A percentile compares a stretch with the other conserved stretches of the same genome.
Conservation (phyloP, 257 asterid genomes). For the Solanum bulbocastanum region DNA sequence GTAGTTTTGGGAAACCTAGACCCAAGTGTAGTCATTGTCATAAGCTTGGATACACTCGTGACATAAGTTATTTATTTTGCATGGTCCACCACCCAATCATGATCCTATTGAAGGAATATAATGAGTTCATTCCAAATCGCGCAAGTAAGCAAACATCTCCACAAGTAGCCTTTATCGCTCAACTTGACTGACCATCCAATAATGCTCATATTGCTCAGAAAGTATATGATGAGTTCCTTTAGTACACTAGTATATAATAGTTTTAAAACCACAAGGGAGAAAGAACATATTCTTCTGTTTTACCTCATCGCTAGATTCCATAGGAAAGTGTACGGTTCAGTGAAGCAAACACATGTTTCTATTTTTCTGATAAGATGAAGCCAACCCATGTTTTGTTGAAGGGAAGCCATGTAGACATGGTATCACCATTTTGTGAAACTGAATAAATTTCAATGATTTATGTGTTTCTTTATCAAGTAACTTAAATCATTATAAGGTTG, state of each 20-base stretch:
- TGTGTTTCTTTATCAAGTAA: neutral
- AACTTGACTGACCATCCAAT: neutral
- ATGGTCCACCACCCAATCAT: neutral
- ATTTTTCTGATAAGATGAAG: neutral
- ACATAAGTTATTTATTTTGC: neutral
- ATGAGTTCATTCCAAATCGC: neutral
- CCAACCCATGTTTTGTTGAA: neutral
- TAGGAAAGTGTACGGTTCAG: neutral
- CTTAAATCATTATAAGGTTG: neutral
- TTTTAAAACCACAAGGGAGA: neutral
- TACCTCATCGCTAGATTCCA: neutral
- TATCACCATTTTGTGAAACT: neutral
- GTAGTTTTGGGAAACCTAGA: neutral
- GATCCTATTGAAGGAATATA: neutral
- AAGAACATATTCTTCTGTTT: neutral
- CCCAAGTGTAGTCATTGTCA: neutral
- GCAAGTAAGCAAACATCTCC: neutral
- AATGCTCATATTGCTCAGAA: neutral
- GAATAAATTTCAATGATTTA: neutral
- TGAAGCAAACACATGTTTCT: neutral
- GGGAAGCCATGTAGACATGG: neutral
- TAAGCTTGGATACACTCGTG: neutral
- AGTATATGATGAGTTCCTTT: neutral
- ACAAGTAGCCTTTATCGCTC: neutral
- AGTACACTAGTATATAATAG: neutral